Percentiles rank a stretch among this genome's conserved stretches.
Conservation (phyloP, 768 basidiomycete species). For the Auricularia heimuer region DNA sequence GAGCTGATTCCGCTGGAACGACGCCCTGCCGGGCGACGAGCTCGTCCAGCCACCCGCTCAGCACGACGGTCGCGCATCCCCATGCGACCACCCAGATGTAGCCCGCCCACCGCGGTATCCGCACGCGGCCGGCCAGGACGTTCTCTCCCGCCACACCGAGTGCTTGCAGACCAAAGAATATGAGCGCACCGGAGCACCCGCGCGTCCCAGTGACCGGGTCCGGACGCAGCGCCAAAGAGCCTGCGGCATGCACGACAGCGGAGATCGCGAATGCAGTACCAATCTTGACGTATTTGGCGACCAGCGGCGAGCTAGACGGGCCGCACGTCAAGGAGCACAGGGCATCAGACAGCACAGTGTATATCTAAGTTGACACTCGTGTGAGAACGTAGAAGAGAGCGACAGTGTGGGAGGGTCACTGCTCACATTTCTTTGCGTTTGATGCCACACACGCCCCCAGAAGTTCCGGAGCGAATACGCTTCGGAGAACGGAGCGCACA, state of each 20-base stretch:
- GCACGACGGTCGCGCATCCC: neutral
- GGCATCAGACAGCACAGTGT: neutral
- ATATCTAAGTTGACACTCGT: neutral
- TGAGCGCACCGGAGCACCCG: neutral
- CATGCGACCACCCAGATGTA: neutral
- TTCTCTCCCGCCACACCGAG: neutral
- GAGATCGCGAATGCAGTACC: neutral
- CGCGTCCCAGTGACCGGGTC: neutral
- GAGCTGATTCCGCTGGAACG: neutral
- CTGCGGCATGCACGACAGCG: neutral
- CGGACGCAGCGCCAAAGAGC: neutral
- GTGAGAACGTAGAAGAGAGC: neutral
- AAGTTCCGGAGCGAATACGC: neutral
- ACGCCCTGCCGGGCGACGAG: neutral
- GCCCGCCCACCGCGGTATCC: neutral
- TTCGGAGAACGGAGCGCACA: neutral
- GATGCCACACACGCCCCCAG: neutral
- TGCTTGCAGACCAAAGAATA: neutral
- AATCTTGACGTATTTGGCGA: neutral
- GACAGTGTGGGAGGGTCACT: neutral
- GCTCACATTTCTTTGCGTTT: neutral
- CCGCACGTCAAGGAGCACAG: neutral
- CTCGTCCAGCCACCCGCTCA: constrained; percentile 1
- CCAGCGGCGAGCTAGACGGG: neutral
- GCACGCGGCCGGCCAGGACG: neutral